Base-by-base conservation (phyloP, 2,329 filamentous ascomycete genomes). In the Colletotrichum magnum region DNA sequence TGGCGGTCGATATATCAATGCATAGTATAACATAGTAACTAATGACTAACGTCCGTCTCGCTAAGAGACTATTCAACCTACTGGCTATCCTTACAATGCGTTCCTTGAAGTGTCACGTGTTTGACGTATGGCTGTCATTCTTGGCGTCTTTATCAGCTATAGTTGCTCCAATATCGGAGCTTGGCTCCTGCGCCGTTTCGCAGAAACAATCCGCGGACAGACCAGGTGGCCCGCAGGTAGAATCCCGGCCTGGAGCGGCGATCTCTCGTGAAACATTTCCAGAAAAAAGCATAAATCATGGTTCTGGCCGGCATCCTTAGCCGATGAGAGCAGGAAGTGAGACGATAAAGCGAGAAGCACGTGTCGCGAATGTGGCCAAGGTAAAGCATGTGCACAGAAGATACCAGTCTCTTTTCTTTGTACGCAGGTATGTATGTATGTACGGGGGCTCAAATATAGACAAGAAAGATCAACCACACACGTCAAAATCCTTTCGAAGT, bases 1-100 rank as follows among this genome's bases (percentile, higher is more conserved):
- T 50, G 43, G 43, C 24, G 45, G 57, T 54, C 50, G 16, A 18
- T n/a, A 10, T 48, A 62, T 21, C 7, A 26, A 39, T n/a, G 9
- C 28, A 32, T 32, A 32, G 28, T 39, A 59, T 50, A 59, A 18
- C 74, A 18, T 57, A 57, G 53, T 41, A 16, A 1, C 18, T 57
- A 57, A 57, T 28, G 53, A 57, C 28, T 32, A 21, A 57, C 41
- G 32, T 41, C 2, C 53, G 18, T 26, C 53, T 56, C 36, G 28
- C 15, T 0, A 24, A 5, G 10, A 32, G 16, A 50, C 28, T 7
- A 32, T 9, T 32, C 28, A 7, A 32, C 2, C 7, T 9, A 32
- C 28, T 32, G 28, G 28, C 28, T 32, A 2, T 2, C 6, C 28
- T 32, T 32, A 1, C 28, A 9, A 32, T 32, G 5, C 9, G 28